These are phyloP conservation scores for Starmerella potacharoeniae DNA, from an alignment of 805 yeast genomes.

Conservation along the genomic window DNA sequence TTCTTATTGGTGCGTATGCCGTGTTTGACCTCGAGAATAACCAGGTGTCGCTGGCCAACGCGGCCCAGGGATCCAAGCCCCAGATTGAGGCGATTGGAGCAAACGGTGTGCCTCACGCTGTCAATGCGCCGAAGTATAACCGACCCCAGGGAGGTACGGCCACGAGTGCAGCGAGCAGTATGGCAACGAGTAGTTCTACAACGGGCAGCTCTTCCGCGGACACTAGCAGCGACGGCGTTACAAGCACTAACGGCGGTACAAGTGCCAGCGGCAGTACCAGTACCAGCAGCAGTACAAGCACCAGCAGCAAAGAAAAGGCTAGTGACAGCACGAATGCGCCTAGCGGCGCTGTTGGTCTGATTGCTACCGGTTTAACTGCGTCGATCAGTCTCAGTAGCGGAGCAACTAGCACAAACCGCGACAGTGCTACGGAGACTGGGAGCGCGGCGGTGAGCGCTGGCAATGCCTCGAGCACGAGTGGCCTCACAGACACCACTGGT, in stretches of 20 bases:
- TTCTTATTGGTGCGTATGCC: constrained; percentile 50
- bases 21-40: constrained; percentile 52
- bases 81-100: constrained; percentile 1
- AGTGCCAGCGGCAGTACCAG: not conserved
- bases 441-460: too few species aligned
- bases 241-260: not conserved
- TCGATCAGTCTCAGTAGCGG: too few species aligned
- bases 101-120: constrained; percentile 22
- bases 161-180: not conserved
- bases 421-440: too few species aligned
- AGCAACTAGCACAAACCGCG: too few species aligned
- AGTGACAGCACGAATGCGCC: too few species aligned
- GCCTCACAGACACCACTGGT: too few species aligned
- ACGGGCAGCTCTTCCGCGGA: not conserved
- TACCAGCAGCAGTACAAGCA: too few species aligned
- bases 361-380: too few species aligned
- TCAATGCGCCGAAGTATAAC: constrained; percentile 15
- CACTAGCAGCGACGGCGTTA: not conserved
- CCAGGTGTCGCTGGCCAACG: constrained; percentile 42
- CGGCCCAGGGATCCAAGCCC: not conserved
- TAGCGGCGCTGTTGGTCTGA: too few species aligned
- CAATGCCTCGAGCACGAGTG: too few species aligned
- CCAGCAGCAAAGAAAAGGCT: too few species aligned
- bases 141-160: not conserved
- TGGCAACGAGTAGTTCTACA: not conserved